Percentiles rank a stretch among this genome's conserved stretches.
Conservation (phyloP, 306 rosid species). For the Pachyrhizus erosus region DNA sequence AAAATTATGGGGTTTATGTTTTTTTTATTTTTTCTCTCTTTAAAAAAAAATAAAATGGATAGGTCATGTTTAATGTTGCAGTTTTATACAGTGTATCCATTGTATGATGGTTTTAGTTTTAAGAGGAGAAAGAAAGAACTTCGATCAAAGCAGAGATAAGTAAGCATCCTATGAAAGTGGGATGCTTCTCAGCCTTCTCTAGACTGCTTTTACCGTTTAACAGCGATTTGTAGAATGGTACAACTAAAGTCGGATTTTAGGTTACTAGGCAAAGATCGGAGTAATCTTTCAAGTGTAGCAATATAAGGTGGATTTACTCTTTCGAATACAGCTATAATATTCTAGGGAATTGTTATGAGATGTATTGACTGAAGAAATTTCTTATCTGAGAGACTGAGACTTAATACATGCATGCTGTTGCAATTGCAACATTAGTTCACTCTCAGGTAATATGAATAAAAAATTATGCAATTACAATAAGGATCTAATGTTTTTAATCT, state of each 20-base stretch:
- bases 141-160: not conserved
- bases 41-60: not conserved
- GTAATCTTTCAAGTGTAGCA: conserved; percentile 1
- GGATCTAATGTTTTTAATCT: conserved; percentile 6
- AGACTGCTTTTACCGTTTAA: not conserved
- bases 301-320: conserved; percentile 24
- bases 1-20: not conserved
- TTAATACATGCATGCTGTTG: not conserved
- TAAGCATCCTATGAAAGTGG: conserved; percentile 11
- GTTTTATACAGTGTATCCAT: not conserved
- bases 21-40: too few species aligned
- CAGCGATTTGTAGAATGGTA: conserved; percentile 3
- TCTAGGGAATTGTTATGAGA: not conserved
- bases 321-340: too few species aligned
- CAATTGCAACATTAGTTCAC: not conserved
- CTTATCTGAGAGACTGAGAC: not conserved
- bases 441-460: not conserved
- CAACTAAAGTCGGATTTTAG: not conserved
- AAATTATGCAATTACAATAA: not conserved
- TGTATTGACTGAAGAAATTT: not conserved
- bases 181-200: conserved; percentile 2
- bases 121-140: not conserved
- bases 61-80: conserved; percentile 20
- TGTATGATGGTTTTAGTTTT: not conserved
- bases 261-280: not conserved